Evolutionary conservation across 176 grass and related monocot genomes (phyloP).

Genomic region (Phyllostachys edulis): DNA sequence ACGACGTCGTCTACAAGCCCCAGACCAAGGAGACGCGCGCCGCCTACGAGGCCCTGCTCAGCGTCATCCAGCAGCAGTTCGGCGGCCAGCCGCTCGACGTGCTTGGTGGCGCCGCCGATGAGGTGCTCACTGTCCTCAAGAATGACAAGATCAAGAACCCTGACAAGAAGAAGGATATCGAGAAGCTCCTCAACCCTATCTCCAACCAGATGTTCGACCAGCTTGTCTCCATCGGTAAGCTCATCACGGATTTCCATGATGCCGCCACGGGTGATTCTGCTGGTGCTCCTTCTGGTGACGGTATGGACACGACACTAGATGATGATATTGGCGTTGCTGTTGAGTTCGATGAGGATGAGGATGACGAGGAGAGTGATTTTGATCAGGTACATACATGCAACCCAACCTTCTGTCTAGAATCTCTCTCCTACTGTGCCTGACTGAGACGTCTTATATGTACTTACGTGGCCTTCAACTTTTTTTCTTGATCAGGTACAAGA

Average conservation of each 20-base stretch:
- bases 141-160: conserved; percentile 80
- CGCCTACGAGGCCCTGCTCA: conserved; percentile 82
- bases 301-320: conserved; percentile 52
- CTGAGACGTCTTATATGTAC: neutral
- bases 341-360: conserved; percentile 86
- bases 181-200: conserved; percentile 79
- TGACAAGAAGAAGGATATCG: conserved; percentile 94
- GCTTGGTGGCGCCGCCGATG: conserved; percentile 60
- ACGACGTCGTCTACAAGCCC: conserved; percentile 78
- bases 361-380: conserved; percentile 83
- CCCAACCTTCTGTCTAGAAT: neutral
- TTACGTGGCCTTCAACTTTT: neutral
- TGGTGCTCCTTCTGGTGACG: conserved; percentile 26
- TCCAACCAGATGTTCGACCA: conserved; percentile 81
- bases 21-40: conserved; percentile 98
- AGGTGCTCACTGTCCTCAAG: conserved; percentile 78
- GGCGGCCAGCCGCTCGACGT: conserved; percentile 80
- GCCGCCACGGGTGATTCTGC: conserved; percentile 24
- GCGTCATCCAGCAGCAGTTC: conserved; percentile 78
- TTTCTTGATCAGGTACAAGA: conserved; percentile 69
- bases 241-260: conserved; percentile 87
- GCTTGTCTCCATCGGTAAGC: conserved; percentile 69
- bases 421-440: neutral
- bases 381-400: conserved; percentile 56
- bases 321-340: conserved; percentile 91